Evolutionary conservation across 148 eudicot genomes (phyloP), one percentile per base, ranked within the genome.

Genomic region (Bassia scoparia): DNA sequence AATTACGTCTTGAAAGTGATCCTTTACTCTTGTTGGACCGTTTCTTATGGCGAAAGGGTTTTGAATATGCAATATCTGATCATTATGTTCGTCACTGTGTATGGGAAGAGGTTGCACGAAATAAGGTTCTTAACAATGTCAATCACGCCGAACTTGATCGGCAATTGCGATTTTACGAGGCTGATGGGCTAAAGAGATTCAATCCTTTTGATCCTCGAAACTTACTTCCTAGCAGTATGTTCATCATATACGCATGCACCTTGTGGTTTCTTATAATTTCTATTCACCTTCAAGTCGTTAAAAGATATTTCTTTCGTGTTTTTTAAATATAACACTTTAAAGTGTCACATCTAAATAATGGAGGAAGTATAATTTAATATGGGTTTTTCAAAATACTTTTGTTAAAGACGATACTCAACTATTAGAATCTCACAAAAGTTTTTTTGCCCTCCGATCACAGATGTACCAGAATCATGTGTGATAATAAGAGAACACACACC

Each of bases 61-160:
- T 84, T 50, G 98, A 95, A 53, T 95, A 85, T 78, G 97, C 98
- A 52, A 95, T 95, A 71, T 91, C 97, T 44, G 89, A 95, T 88
- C 98, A 95, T 82, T 95, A 95, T 75, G 97, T 89, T 71, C 97
- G 98, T 63, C 98, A 95, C 80, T 95, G 98, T 73, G 80, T 95
- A 68, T 95, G 98, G 98, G 96, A 95, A 76, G 98, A 95, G 82
- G 98, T 88, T 43, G 89, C 90, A 72, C 98, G 90, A 71, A 95
- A 91, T 61, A 95, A 95, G 84, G 91, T 78, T 82, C 98, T 91
- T 74, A 95, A 95, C 86, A 95, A 89, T 81, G 88, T 84, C 86
- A 91, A 88, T 81, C 98, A 91, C 66, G 84, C 85, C 17, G 78
- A 88, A 70, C 89, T 95, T 34, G 97, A 95, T 70, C 87, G 87